Evolutionary conservation across 73 alveolate species (phyloP), one percentile per base, ranked within the genome.

Genomic region (Urostyla sp.): DNA sequence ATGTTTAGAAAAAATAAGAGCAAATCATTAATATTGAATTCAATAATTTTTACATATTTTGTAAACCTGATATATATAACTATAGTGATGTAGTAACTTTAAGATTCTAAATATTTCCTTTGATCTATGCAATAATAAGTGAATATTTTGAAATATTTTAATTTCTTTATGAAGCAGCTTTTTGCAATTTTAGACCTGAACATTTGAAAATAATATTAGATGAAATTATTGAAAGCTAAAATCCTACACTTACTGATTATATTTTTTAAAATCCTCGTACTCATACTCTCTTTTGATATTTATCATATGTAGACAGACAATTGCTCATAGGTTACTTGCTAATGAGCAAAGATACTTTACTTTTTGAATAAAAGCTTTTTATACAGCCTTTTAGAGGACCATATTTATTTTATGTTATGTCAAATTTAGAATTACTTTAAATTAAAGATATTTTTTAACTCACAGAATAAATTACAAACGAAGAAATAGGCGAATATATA

Each of bases 221-320:
- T 63, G 79, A 63, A 32, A 63, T 63, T 18, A 63, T 63, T 8
- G 79, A 63, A 8, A 43, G 61, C 44, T 21, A 63, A 63, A 63
- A 63, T 38, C 79, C 79, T 1, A 63, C 79, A 4, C 79, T 63
- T 3, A 63, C 44, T 4, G 79, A 63, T 13, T 63, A 63, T 37
- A 10, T 63, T 4, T 24, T 63, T 5, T 43, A 45, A 3, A 57
- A 63, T 38, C 50, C 45, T 2, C 11, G 79, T 2, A 63, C 79
- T 43, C 60, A 63, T 37, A 34, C 44, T 3, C 24, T 63, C 5
- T 63, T 63, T 23, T 43, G 44, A 21, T 63, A 63, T 40, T 24
- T 63, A 16, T 16, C 61, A 23, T 63, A 63, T 63, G 20, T 63
- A n/a, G 79, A 63, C 36, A 34, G 79, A 38, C 45, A 63, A 24